Percentiles rank a stretch among this genome's conserved stretches.
Conservation (phyloP, 352 stramenopile species). For the Phytophthora foliorum region DNA sequence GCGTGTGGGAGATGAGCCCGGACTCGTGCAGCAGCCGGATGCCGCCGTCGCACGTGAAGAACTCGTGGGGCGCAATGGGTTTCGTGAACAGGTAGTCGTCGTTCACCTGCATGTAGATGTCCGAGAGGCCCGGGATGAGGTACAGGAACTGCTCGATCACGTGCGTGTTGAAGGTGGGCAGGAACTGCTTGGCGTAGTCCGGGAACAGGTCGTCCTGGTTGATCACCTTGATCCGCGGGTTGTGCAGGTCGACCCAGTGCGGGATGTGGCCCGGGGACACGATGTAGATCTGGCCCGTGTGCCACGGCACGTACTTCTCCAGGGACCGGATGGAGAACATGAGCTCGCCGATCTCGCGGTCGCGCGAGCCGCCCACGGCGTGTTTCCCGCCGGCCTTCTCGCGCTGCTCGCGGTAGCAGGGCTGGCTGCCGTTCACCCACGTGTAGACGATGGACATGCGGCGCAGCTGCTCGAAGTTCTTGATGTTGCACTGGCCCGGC, state of each 20-base stretch:
- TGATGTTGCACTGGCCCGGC: slow-evolving; percentile 83
- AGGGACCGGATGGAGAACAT: slow-evolving; percentile 91
- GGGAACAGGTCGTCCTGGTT: slow-evolving; percentile 91
- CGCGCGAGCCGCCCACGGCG: slow-evolving; percentile 78
- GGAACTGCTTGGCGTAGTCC: slow-evolving; percentile 79
- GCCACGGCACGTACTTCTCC: slow-evolving; percentile 86
- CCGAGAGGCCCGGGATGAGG: slow-evolving; percentile 83
- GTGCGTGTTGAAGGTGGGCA: slow-evolving; percentile 91
- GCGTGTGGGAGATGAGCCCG: slow-evolving; percentile 79
- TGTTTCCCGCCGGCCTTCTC: slow-evolving; percentile 75
- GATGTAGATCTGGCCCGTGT: slow-evolving; percentile 88
- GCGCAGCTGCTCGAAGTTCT: slow-evolving; percentile 87
- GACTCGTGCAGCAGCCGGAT: slow-evolving; percentile 85
- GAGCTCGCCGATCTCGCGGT: slow-evolving; percentile 90
- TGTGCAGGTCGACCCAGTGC: slow-evolving; percentile 83
- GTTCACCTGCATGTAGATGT: slow-evolving; percentile 92
- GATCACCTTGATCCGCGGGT: slow-evolving; percentile 87
- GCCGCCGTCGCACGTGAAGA: slow-evolving; percentile 90
- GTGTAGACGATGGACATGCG: slow-evolving; percentile 92
- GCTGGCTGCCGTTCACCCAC: slow-evolving; percentile 89
- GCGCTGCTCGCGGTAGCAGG: slow-evolving; percentile 83
- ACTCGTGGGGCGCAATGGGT: slow-evolving; percentile 79
- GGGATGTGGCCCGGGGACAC: slow-evolving; percentile 87
- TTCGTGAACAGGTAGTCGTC: slow-evolving; percentile 92
- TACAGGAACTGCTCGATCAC: slow-evolving; percentile 93